Evolutionary conservation across 2,329 filamentous ascomycete species (phyloP), one percentile per base, ranked within the genome.

Genomic region (Coniella vitis): DNA sequence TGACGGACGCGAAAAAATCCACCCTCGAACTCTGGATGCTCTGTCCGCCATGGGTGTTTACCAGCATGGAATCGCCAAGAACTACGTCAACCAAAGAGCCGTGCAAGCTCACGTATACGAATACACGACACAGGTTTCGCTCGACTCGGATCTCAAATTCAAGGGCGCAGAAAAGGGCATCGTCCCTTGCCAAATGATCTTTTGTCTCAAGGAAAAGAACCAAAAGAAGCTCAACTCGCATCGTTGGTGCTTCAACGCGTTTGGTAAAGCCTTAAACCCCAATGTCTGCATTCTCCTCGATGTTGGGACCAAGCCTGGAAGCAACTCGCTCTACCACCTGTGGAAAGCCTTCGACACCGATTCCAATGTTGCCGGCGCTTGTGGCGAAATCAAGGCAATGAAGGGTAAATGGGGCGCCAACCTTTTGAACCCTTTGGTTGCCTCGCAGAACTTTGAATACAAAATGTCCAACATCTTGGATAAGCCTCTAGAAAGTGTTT

Each of bases 391-490:
- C 67, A 95, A 91, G 64, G 93, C 93, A 0, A 95, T 95, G 69
- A 95, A 96, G 65, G 93, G 93, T 7, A 88, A 84, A 57, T 83
- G 79, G 20, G 90, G 89, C 62, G 72, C 82, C 4, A 89, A 91
- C 54, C 75, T 98, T 14, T 72, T 98, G 39, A 98, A 98, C 60
- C 93, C 93, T 0, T 75, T 98, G 5, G 91, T 98, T 14, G 93
- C 93, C 0, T 95, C 90, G 39, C 93, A 98, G 61, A 98, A 98
- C 65, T 98, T 98, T 58, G 93, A 98, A 72, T 98, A 98, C 74
- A 98, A 98, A 69, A 96, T 98, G 89, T 95, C 90, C 36, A 98
- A 98, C 60, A 98, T 98, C 60, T 75, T 98, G 21, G 93, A 98
- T 65, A 98, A 98, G 67, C 93, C 93, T 0, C 73, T 98, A 2